Conservation (phyloP, 306 rosid genomes). For the Dalbergia oliveri region DNA sequence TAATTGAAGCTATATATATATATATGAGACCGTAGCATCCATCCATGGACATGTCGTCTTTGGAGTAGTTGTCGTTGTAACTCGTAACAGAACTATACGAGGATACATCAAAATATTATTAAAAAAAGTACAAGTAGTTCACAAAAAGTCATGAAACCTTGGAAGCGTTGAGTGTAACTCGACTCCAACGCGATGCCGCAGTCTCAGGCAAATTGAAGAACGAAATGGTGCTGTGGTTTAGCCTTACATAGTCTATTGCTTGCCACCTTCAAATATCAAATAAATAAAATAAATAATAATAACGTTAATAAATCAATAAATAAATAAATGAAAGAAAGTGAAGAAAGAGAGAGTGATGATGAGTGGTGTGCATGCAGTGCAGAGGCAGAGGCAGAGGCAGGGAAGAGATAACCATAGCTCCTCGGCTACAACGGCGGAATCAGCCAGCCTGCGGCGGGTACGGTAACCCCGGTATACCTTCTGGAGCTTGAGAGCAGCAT, state of each 20-base stretch:
- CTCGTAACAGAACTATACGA: too few species aligned
- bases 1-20: too few species aligned
- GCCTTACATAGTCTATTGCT: slow-evolving; percentile 72
- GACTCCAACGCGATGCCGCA: slow-evolving; percentile 72
- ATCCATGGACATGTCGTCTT: too few species aligned
- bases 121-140: too few species aligned
- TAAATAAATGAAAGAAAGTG: not conserved
- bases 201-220: slow-evolving; percentile 84
- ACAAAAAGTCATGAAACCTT: slow-evolving; percentile 52
- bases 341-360: too few species aligned
- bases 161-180: slow-evolving; percentile 79
- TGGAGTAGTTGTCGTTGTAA: too few species aligned
- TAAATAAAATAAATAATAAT: not conserved
- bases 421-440: slow-evolving; percentile 91
- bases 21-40: too few species aligned
- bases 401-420: slow-evolving; percentile 70
- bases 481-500: slow-evolving; percentile 79
- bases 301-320: not conserved
- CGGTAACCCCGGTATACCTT: slow-evolving; percentile 88
- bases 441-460: slow-evolving; percentile 94
- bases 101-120: too few species aligned
- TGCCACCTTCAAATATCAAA: slow-evolving; percentile 74
- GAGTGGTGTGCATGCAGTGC: not conserved
- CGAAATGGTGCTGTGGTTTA: slow-evolving; percentile 81
- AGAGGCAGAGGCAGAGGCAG: too few species aligned